These are phyloP conservation scores for Noccaea caerulescens DNA, from an alignment of 345 rosid species.

Conservation along the genomic window DNA sequence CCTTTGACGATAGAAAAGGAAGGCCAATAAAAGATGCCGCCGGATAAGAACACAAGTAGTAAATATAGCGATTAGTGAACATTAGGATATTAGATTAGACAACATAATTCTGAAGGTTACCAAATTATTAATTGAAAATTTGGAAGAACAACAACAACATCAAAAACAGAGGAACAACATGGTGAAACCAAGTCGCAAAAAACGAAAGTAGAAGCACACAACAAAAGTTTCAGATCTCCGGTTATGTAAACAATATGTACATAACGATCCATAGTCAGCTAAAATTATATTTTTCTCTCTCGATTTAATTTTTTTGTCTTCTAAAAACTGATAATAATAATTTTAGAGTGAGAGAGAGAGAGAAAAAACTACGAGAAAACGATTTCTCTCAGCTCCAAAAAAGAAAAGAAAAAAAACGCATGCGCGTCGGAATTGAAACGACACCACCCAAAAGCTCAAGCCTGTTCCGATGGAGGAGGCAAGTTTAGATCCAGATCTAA, in stretches of 20 bases:
- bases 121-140: conserved; percentile 37
- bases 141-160: conserved; percentile 9
- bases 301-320: conserved; percentile 12
- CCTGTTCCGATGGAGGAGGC: conserved; percentile 64
- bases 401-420: conserved; percentile 8
- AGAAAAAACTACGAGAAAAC: conserved; percentile 14
- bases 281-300: conserved; percentile 28
- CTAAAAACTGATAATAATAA: conserved; percentile 36
- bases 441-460: conserved; percentile 45
- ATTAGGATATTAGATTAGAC: background rate
- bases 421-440: conserved; percentile 35
- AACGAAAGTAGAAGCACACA: conserved; percentile 23
- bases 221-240: conserved; percentile 43
- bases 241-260: conserved; percentile 48
- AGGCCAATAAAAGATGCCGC: background rate
- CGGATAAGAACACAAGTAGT: background rate
- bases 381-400: conserved; percentile 31
- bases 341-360: conserved; percentile 5
- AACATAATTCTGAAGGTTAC: conserved; percentile 17
- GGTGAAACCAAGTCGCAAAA: conserved; percentile 48
- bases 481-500: conserved; percentile 74
- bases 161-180: conserved; percentile 31
- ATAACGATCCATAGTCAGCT: conserved; percentile 45
- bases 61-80: background rate
- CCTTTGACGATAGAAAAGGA: background rate